Evolutionary conservation across 1,284 basidiomycete species (phyloP).

Genomic region (Moesziomyces parantarcticus): DNA sequence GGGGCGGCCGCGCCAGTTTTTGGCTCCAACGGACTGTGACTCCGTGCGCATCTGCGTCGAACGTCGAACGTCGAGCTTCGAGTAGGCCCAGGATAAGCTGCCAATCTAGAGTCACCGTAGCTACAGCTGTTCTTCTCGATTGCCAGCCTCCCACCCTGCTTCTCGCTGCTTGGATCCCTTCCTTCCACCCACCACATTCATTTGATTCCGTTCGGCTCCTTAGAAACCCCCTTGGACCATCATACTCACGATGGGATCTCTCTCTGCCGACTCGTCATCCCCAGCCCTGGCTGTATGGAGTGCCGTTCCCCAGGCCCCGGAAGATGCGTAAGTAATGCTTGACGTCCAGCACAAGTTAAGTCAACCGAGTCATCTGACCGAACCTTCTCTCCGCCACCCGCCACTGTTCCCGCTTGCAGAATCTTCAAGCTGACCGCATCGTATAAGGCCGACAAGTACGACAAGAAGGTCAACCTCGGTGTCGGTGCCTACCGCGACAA

Average conservation of each 20-base stretch:
- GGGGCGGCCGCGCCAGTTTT: not conserved
- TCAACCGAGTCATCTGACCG: not conserved
- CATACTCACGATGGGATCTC: slow-evolving; percentile 30
- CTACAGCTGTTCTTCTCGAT: slow-evolving; percentile 6
- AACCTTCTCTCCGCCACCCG: not conserved
- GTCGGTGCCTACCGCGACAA: slow-evolving; percentile 70
- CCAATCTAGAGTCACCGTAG: not conserved
- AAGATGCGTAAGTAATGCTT: slow-evolving; percentile 58
- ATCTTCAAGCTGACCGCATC: slow-evolving; percentile 92
- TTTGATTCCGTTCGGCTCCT: not conserved
- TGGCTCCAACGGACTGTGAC: slow-evolving; percentile 2
- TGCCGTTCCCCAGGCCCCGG: slow-evolving; percentile 54
- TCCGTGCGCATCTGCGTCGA: slow-evolving; percentile 3
- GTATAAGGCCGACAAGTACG: slow-evolving; percentile 83
- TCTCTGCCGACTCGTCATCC: slow-evolving; percentile 20
- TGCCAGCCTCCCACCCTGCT: not conserved
- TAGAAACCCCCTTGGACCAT: slow-evolving; percentile 7
- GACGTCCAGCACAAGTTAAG: not conserved
- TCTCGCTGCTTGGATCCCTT: not conserved
- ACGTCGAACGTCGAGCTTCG: not conserved
- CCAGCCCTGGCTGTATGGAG: slow-evolving; percentile 52
- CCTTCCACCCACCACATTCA: slow-evolving; percentile 2
- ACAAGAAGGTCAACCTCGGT: slow-evolving; percentile 90
- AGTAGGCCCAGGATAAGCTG: not conserved
- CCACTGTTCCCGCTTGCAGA: slow-evolving; percentile 19